These are phyloP conservation scores for Plasmodium reichenowi DNA, from an alignment of 169 alveolate species.

Conservation along the genomic window DNA sequence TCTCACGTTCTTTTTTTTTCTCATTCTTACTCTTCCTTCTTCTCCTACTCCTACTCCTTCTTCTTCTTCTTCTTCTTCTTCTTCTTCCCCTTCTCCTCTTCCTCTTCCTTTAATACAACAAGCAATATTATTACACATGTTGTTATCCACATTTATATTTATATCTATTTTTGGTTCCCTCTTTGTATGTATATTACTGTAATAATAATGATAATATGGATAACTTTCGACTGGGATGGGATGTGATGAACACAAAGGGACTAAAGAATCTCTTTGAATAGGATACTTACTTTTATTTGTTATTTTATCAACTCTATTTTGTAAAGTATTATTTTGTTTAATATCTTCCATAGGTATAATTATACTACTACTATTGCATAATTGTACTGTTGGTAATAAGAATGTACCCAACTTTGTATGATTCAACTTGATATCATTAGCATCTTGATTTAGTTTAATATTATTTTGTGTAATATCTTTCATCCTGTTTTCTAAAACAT, in stretches of 20 bases:
- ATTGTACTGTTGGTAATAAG: no score
- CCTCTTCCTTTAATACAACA: no score
- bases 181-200: constrained; percentile 28
- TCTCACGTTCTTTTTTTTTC: neutral
- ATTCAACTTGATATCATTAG: neutral
- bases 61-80: neutral
- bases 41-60: neutral
- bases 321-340: neutral
- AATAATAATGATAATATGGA: constrained; percentile 67
- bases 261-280: no score
- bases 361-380: no score
- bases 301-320: neutral
- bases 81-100: neutral
- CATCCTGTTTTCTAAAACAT: no score
- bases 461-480: neutral
- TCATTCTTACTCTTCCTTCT: neutral
- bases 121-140: no score
- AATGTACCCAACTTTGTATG: no score
- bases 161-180: no score
- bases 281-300: no score
- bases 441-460: neutral
- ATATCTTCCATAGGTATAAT: neutral
- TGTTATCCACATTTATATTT: no score
- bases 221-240: constrained; percentile 44
- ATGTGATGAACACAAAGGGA: neutral